Percentiles rank a stretch among this genome's conserved stretches.
Evolutionary conservation across 352 stramenopile genomes (phyloP).

Genomic region (Phytophthora ohioensis): DNA sequence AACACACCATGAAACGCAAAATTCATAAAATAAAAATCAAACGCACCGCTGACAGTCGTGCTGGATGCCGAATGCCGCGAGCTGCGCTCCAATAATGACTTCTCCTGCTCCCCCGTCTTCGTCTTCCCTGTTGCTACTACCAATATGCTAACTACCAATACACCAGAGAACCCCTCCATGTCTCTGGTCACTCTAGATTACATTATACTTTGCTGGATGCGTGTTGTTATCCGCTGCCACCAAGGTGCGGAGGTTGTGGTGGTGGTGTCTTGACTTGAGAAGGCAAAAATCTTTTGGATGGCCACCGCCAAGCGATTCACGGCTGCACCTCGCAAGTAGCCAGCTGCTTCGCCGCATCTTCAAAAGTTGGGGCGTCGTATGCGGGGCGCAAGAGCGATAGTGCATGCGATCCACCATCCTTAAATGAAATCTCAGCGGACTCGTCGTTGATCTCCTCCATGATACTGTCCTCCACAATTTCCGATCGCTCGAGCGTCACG

Average conservation of each 20-base stretch:
- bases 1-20: conserved; percentile 27
- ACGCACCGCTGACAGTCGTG: conserved; percentile 28
- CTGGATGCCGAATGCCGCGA: conserved; percentile 18
- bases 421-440: conserved; percentile 42
- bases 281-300: conserved; percentile 20
- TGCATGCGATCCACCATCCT: conserved; percentile 32
- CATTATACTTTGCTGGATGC: conserved; percentile 50
- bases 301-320: conserved; percentile 27
- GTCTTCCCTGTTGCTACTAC: conserved; percentile 36
- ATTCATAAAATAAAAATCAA: conserved; percentile 51
- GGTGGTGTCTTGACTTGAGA: conserved; percentile 31
- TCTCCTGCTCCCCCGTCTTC: conserved; percentile 27
- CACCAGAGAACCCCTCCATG: conserved; percentile 36
- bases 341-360: conserved; percentile 54
- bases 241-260: conserved; percentile 33
- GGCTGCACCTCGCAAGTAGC: conserved; percentile 52
- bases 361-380: conserved; percentile 50
- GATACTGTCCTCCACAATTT: conserved; percentile 54
- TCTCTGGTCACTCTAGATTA: conserved; percentile 54
- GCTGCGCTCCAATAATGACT: conserved; percentile 42
- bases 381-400: conserved; percentile 37
- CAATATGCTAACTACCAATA: conserved; percentile 47
- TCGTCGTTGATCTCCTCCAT: conserved; percentile 54
- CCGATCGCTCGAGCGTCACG: conserved; percentile 48
- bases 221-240: conserved; percentile 40